Evolutionary conservation across 2,329 filamentous ascomycete genomes (phyloP), one percentile per base, ranked within the genome.

Genomic region (Botrytis galanthina): DNA sequence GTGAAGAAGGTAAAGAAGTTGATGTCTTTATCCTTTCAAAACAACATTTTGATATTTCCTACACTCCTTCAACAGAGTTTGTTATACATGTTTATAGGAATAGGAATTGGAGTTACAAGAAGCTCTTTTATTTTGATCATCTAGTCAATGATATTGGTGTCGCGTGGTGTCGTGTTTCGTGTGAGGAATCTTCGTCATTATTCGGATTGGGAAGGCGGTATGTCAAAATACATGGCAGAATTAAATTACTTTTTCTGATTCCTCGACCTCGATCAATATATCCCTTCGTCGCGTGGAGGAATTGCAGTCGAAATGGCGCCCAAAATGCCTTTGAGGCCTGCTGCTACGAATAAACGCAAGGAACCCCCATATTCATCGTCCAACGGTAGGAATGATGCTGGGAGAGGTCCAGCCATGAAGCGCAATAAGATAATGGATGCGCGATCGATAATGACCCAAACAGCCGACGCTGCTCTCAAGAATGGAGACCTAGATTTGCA

Each of bases 401-500:
- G 62, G 54, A 77, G 71, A 72, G 76, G 76, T 74, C 80, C 77
- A 74, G 78, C 77, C 71, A 75, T 78, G 29, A 84, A 84, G 77
- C 82, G 83, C 76, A 80, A 80, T 54, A 84, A 83, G 76, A 77
- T 80, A 80, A 73, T 67, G 46, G 84, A 86, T 79, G 85, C 85
- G 63, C 83, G 86, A 60, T 79, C 81, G 18, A 84, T 88, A 46
- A 78, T 84, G 26, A 81, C 83, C 8, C 85, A 87, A 75, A 82
- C 83, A 2, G 79, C 82, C 14, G 83, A 83, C 37, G 78, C 80
- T 54, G 80, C 80, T 7, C 75, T 84, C 37, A 85, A 84, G 69
- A 90, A 92, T 82, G 96, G 95, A 80, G 91, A 97, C 80, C 87
- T 99, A 74, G 92, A 98, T 80, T 87, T 98, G 70, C 90, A 92